These are phyloP conservation scores for Calonectria pseudoturangicola DNA, from an alignment of 2,329 filamentous ascomycete species.

Conservation along the genomic window DNA sequence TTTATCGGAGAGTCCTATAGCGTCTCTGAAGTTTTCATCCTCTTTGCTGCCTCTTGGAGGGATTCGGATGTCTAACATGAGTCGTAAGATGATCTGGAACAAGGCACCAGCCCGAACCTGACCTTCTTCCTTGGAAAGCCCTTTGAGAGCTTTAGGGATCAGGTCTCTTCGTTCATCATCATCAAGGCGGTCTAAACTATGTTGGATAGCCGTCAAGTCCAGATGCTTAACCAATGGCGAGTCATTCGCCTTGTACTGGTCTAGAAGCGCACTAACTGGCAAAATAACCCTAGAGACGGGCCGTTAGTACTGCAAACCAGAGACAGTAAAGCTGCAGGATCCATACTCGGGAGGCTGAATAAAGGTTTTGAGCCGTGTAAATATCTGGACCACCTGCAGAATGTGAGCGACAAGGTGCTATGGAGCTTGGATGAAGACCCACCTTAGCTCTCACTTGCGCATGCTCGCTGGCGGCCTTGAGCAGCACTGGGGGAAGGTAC, in stretches of 20 bases:
- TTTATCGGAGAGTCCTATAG: constrained; percentile 78
- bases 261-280: constrained; percentile 87
- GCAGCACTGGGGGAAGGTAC: constrained; percentile 86
- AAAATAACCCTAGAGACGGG: constrained; percentile 76
- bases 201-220: constrained; percentile 91
- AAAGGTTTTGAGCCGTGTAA: constrained; percentile 72
- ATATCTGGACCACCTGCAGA: constrained; percentile 69
- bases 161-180: constrained; percentile 80
- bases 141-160: constrained; percentile 72
- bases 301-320: constrained; percentile 31
- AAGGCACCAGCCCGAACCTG: constrained; percentile 71
- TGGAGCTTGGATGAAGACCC: constrained; percentile 38
- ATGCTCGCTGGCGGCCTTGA: constrained; percentile 90
- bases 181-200: constrained; percentile 76
- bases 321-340: background rate
- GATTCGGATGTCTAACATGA: constrained; percentile 82
- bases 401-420: constrained; percentile 21
- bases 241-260: constrained; percentile 89
- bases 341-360: constrained; percentile 70
- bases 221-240: constrained; percentile 88
- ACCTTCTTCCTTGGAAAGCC: constrained; percentile 58
- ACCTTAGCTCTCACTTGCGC: constrained; percentile 87
- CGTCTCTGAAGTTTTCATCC: constrained; percentile 79
- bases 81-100: constrained; percentile 88
- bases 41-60: constrained; percentile 87